These are phyloP conservation scores for Cronartium quercuum DNA, from an alignment of 1,284 basidiomycete genomes.

Conservation along the genomic window DNA sequence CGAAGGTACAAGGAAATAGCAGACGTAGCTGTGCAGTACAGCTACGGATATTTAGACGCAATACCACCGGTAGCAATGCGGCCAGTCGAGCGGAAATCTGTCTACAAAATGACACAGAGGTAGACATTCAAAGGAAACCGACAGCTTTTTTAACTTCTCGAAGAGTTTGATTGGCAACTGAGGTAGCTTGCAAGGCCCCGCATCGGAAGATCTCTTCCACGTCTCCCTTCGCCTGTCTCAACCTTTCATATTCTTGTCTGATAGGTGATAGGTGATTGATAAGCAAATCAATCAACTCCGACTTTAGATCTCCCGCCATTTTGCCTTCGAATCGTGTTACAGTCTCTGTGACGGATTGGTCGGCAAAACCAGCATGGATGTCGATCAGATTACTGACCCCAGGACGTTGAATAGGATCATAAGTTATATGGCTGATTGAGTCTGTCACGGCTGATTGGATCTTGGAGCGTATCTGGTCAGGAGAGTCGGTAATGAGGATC, in stretches of 20 bases:
- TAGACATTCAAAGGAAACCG: slow-evolving; percentile 54
- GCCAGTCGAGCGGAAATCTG: neutral
- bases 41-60: neutral
- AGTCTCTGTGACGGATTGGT: slow-evolving; percentile 54
- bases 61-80: neutral
- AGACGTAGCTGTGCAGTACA: neutral
- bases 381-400: slow-evolving; percentile 76
- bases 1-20: neutral
- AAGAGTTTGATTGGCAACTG: slow-evolving; percentile 62
- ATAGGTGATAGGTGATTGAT: slow-evolving; percentile 65
- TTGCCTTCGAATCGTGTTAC: slow-evolving; percentile 56
- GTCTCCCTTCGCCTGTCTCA: slow-evolving; percentile 61
- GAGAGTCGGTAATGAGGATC: slow-evolving; percentile 73
- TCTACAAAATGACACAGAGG: neutral
- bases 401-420: slow-evolving; percentile 67
- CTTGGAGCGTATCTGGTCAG: slow-evolving; percentile 62
- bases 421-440: slow-evolving; percentile 61
- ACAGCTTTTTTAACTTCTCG: slow-evolving; percentile 61
- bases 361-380: slow-evolving; percentile 60
- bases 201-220: slow-evolving; percentile 60
- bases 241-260: slow-evolving; percentile 61
- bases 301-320: slow-evolving; percentile 66
- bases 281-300: slow-evolving; percentile 65
- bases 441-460: slow-evolving; percentile 80
- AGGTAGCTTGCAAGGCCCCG: slow-evolving; percentile 63